Base-by-base conservation (phyloP, 306 rosid species). In the Malus sieversii region DNA sequence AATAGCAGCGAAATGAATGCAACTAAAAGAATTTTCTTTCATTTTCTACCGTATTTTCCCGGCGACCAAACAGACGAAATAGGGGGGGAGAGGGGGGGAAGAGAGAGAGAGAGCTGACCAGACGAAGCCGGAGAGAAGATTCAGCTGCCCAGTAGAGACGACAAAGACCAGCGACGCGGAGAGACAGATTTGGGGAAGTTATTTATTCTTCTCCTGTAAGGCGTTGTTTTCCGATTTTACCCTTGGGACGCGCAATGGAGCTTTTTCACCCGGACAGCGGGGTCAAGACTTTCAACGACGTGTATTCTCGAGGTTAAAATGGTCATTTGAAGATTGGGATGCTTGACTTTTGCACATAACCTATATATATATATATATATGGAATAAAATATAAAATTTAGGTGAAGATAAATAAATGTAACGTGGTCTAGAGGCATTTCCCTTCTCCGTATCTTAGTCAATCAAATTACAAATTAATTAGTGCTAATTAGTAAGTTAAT, bases 61-160 rank as follows among this genome's bases (percentile, higher is more conserved):
- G 48, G 55, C 40, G 18, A 77, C 48, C 87, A 73, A 63, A 63
- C 59, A 69, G 57, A 30, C 20, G 55, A 48, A 15, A 48, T 5
- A 15, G 53, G 18, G 4, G 51, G 40, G 16, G 32, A 45, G 72
- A 42, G 40, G 16, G 32, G 32, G 72, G n/a, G 25, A 27, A 52
- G 78, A 73, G 69, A 79, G 69, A 77, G 68, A 79, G 70, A 75
- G 71, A 45, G 40, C 78, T 84, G 16, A 87, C 92, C 86, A 10
- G 79, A 72, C 29, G 46, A 70, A 48, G 73, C 45, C 62, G 30
- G 48, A 32, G 48, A 57, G 64, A 71, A 57, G 60, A 61, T 51
- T 55, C 70, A 75, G 68, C 46, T 27, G 66, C 53, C 16, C 20
- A 74, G 73, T 19, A 38, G 74, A 79, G 22, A 68, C 14, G 29